phyloP scores from a whole-genome alignment of 768 basidiomycete genomes.

The Trametes sanguinea region DNA sequence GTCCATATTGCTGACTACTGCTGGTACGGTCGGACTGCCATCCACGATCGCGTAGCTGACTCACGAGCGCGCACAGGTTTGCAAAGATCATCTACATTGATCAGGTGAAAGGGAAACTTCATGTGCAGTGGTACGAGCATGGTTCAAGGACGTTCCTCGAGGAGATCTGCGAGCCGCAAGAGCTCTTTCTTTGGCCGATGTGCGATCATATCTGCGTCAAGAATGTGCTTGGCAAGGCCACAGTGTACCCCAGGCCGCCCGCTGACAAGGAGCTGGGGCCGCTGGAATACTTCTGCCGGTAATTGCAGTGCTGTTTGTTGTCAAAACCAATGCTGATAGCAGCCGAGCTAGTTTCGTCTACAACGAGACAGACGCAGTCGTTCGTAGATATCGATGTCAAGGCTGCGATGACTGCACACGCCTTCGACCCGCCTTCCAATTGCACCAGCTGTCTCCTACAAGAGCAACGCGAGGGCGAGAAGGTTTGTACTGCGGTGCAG shows the following conservation, averaged over 20 bases:
- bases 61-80: slow-evolving; percentile 51
- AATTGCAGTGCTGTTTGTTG: slow-evolving; percentile 8
- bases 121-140: slow-evolving; percentile 79
- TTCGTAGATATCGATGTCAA: slow-evolving; percentile 45
- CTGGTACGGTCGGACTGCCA: slow-evolving; percentile 46
- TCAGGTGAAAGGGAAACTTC: slow-evolving; percentile 45
- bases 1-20: slow-evolving; percentile 59
- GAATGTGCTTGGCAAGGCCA: slow-evolving; percentile 50
- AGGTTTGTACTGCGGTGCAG: slow-evolving; percentile 33
- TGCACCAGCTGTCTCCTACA: slow-evolving; percentile 52
- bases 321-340: background rate
- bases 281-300: slow-evolving; percentile 63
- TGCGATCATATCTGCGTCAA: slow-evolving; percentile 48
- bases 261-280: slow-evolving; percentile 30
- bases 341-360: slow-evolving; percentile 48
- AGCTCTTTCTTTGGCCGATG: slow-evolving; percentile 60
- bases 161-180: slow-evolving; percentile 62
- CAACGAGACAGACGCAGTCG: slow-evolving; percentile 43
- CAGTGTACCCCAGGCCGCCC: slow-evolving; percentile 38
- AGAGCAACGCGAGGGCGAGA: slow-evolving; percentile 35
- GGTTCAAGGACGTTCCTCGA: slow-evolving; percentile 59
- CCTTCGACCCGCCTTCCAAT: slow-evolving; percentile 45
- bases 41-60: background rate
- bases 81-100: slow-evolving; percentile 60
- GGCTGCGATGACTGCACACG: slow-evolving; percentile 28